A percentile compares a stretch with the other conserved stretches of the same genome.
These are phyloP conservation scores for Aureobasidium sp. DNA, from an alignment of 2,329 filamentous ascomycete genomes.

Conservation along the genomic window DNA sequence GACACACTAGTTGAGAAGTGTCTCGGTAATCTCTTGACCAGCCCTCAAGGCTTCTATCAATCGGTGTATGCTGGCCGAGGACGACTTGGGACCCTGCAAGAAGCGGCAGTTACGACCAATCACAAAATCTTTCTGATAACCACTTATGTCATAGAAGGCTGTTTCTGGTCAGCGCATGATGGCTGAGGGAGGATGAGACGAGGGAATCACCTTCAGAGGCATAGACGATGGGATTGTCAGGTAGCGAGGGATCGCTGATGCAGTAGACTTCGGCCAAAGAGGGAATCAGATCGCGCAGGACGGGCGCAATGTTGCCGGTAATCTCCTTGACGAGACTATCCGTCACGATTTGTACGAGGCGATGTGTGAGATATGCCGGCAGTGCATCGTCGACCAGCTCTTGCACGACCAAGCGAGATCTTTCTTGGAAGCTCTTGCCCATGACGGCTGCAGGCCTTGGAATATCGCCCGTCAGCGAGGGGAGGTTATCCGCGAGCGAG, in stretches of 20 bases:
- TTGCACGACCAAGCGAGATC: conserved; percentile 35
- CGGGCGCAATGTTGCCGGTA: conserved; percentile 69
- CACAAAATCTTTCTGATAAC: conserved; percentile 78
- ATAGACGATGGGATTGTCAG: conserved; percentile 47
- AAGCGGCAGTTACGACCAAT: conserved; percentile 84
- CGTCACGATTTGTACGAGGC: conserved; percentile 75
- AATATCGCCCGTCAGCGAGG: conserved; percentile 28
- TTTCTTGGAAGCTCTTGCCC: conserved; percentile 41
- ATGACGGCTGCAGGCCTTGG: conserved; percentile 37
- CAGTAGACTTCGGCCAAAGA: conserved; percentile 82
- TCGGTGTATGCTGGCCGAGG: conserved; percentile 42
- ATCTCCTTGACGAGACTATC: conserved; percentile 73
- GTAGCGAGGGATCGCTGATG: conserved; percentile 77
- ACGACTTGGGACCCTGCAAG: conserved; percentile 75
- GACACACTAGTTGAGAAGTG: conserved; percentile 81
- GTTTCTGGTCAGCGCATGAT: neutral
- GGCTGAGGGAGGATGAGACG: conserved; percentile 61
- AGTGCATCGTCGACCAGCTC: conserved; percentile 51
- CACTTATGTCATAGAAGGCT: conserved; percentile 50
- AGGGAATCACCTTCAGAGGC: conserved; percentile 78
- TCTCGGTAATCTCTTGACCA: conserved; percentile 59
- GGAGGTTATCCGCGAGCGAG: conserved; percentile 41
- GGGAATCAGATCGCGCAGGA: conserved; percentile 75
- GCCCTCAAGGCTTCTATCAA: conserved; percentile 39
- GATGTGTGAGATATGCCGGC: conserved; percentile 75